Base-by-base conservation (phyloP, 78 protist species). In the Pigoraptor vietnamica region DNA sequence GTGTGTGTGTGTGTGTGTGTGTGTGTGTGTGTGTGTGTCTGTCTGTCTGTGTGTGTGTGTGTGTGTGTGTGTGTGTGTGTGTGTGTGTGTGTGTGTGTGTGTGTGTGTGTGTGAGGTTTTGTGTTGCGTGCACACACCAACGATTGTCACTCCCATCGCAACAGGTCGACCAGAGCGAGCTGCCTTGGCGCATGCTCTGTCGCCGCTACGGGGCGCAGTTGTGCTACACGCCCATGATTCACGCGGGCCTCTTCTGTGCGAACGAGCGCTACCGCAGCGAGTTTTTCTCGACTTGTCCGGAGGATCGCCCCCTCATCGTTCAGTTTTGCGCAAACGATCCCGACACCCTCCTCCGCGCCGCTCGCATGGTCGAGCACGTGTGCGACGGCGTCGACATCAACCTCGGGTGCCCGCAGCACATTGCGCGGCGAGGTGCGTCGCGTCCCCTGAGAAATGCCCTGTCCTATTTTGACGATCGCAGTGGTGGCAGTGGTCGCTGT, bases 391-490 rank as follows among this genome's bases (percentile, higher is more conserved):
- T 93, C 67, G 97, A 95, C 88, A 0, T 97, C 83, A 97, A 97
- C 40, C 95, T 94, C 29, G 98, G 98, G 37, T 97, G 97, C 89
- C 97, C 97, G 36, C 98, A 94, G 87, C 48, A 2, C 87, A 37
- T 90, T 40, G 40, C 81, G 6, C 82, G 90, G n/a, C 90, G 88
- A 1, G n/a, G n/a, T n/a, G n/a, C n/a, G n/a, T n/a, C n/a, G n/a
- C n/a, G n/a, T n/a, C n/a, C n/a, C n/a, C n/a, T n/a, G n/a, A n/a
- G n/a, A n/a, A n/a, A n/a, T n/a, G n/a, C n/a, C n/a, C n/a, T n/a
- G n/a, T n/a, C n/a, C n/a, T n/a, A n/a, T n/a, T n/a, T n/a, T n/a
- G n/a, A n/a, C n/a, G n/a, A n/a, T n/a, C n/a, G n/a, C n/a, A n/a
- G n/a, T n/a, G n/a, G n/a, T n/a, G n/a, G n/a, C n/a, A 48, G 19